Conservation (phyloP, 2,329 filamentous ascomycete species). For the Aspergillaceae sp. region DNA sequence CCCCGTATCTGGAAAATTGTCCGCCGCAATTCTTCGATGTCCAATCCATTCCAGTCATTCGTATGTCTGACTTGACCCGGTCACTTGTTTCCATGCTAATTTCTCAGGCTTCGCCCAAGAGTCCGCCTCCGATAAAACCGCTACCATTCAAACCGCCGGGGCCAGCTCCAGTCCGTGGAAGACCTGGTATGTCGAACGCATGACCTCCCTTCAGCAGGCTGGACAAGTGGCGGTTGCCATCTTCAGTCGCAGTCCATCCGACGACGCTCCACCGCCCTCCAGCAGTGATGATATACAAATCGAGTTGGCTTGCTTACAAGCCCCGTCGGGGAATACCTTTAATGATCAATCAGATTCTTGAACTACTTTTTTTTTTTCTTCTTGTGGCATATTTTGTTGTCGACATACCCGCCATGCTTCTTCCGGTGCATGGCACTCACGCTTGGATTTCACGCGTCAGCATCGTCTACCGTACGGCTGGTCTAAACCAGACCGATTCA, state of each 20-base stretch:
- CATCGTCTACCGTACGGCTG: not conserved
- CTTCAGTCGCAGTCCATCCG: constrained; percentile 25
- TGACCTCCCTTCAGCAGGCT: constrained; percentile 25
- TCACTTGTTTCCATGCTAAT: constrained; percentile 4
- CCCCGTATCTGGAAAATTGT: constrained; percentile 19
- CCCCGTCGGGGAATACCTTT: constrained; percentile 19
- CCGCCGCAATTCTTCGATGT: constrained; percentile 26
- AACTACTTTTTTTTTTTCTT: not conserved
- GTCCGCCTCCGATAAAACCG: constrained; percentile 15
- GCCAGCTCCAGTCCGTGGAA: constrained; percentile 23
- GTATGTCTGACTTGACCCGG: constrained; percentile 14
- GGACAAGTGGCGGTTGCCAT: constrained; percentile 31
- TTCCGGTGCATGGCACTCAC: not conserved
- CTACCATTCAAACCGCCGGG: constrained; percentile 23
- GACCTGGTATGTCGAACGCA: constrained; percentile 29
- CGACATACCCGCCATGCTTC: not conserved
- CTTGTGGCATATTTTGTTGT: not conserved
- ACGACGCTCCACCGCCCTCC: constrained; percentile 15
- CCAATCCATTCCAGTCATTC: constrained; percentile 22
- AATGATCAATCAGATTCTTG: constrained; percentile 2
- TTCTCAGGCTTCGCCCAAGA: constrained; percentile 25
- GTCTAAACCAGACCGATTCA: not conserved
- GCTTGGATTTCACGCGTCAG: not conserved
- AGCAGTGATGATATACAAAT: constrained; percentile 25
- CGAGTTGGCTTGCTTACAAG: constrained; percentile 29